Evolutionary conservation across 352 stramenopile species (phyloP).

Genomic region (Hyaloperonospora arabidopsidis): DNA sequence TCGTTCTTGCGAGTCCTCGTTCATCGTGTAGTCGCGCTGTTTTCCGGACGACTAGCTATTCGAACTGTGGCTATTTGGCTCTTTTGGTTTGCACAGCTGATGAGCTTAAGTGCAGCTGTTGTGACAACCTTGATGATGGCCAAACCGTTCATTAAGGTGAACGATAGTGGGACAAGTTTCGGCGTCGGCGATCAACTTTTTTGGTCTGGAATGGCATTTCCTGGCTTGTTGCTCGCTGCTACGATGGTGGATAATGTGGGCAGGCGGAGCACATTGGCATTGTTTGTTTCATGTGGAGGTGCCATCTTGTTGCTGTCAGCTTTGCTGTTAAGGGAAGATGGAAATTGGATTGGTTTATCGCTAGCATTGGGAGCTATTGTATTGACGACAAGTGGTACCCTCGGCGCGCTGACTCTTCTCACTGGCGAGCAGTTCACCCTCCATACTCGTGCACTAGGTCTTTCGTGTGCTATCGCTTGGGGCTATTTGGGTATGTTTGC

Average conservation of each 20-base stretch:
- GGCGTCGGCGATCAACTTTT: slow-evolving; percentile 27
- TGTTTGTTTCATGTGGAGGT: slow-evolving; percentile 27
- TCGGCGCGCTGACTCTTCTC: slow-evolving; percentile 30
- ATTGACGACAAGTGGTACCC: slow-evolving; percentile 21
- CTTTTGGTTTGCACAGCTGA: slow-evolving; percentile 28
- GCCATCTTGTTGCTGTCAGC: slow-evolving; percentile 24
- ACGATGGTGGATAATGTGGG: slow-evolving; percentile 31
- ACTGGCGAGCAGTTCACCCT: slow-evolving; percentile 44
- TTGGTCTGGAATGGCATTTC: slow-evolving; percentile 30
- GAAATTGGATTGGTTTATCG: slow-evolving; percentile 19
- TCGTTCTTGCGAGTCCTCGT: slow-evolving; percentile 34
- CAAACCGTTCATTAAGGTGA: slow-evolving; percentile 22
- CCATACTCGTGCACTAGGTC: slow-evolving; percentile 36
- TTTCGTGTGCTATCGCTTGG: slow-evolving; percentile 29
- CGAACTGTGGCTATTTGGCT: slow-evolving; percentile 44
- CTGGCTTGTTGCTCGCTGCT: slow-evolving; percentile 36
- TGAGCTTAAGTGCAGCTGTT: slow-evolving; percentile 18
- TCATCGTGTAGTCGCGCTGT: slow-evolving; percentile 38
- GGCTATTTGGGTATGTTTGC: slow-evolving; percentile 35
- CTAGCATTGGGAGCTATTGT: slow-evolving; percentile 20
- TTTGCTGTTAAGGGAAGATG: slow-evolving; percentile 17
- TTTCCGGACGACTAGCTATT: slow-evolving; percentile 28
- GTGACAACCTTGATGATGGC: slow-evolving; percentile 26
- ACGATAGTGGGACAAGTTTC: slow-evolving; percentile 7
- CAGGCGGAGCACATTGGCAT: slow-evolving; percentile 26